Evolutionary conservation across 305 asterid genomes (phyloP).

Genomic region (Fraxinus angustifolia): DNA sequence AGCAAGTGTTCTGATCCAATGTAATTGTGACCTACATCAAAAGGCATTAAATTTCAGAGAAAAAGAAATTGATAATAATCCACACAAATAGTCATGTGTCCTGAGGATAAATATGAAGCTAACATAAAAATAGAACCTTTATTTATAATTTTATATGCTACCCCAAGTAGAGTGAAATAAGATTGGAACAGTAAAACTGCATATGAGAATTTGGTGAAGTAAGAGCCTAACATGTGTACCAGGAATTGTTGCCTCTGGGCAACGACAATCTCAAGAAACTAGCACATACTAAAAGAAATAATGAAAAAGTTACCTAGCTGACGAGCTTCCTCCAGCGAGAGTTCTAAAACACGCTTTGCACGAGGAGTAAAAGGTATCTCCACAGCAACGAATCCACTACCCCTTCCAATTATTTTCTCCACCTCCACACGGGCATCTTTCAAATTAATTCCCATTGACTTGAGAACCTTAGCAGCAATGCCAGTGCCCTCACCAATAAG

Average conservation of each 20-base stretch:
- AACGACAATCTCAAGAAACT: background rate
- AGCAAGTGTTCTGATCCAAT: slow-evolving; percentile 97
- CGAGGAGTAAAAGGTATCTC: slow-evolving; percentile 99
- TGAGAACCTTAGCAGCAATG: slow-evolving; percentile 96
- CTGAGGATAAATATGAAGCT: slow-evolving; percentile 6
- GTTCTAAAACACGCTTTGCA: slow-evolving; percentile 92
- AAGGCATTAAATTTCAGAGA: background rate
- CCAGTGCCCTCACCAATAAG: slow-evolving; percentile 99
- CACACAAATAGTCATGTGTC: background rate
- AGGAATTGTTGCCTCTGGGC: background rate
- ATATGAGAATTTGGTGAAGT: background rate
- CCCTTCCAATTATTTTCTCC: slow-evolving; percentile 95
- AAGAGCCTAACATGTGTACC: slow-evolving; percentile 2
- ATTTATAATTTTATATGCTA: background rate
- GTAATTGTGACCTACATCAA: slow-evolving; percentile 80
- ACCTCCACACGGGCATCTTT: slow-evolving; percentile 98
- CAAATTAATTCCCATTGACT: slow-evolving; percentile 91
- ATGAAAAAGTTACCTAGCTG: slow-evolving; percentile 68
- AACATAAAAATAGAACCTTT: background rate
- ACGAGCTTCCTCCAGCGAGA: slow-evolving; percentile 94
- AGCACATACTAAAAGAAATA: background rate
- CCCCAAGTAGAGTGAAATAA: background rate
- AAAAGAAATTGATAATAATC: background rate
- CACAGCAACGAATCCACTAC: slow-evolving; percentile 94
- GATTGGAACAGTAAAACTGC: background rate